phyloP scores from a whole-genome alignment of 1,284 basidiomycete genomes.

The Irpex sp. region DNA sequence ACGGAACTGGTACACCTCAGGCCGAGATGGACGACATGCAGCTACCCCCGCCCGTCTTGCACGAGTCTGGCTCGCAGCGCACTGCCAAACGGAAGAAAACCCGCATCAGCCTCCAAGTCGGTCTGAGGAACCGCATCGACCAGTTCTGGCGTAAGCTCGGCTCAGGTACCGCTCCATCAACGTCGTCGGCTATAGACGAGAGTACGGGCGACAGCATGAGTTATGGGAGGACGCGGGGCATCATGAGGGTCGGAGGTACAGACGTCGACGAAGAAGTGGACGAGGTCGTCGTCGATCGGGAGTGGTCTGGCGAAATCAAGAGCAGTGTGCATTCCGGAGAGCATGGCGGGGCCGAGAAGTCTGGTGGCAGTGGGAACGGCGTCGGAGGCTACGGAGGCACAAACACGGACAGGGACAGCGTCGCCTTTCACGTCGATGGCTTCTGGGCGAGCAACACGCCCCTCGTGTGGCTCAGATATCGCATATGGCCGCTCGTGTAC shows the following conservation, averaged over 20 bases:
- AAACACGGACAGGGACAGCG: constrained; percentile 32
- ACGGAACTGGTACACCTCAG: not conserved
- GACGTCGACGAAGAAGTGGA: constrained; percentile 43
- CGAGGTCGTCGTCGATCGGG: constrained; percentile 69
- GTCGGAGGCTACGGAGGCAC: constrained; percentile 33
- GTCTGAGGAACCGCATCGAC: constrained; percentile 7
- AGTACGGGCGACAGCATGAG: constrained; percentile 34
- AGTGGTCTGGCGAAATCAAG: constrained; percentile 58
- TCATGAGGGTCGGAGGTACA: constrained; percentile 19
- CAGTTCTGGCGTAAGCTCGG: constrained; percentile 30
- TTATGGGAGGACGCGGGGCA: constrained; percentile 24
- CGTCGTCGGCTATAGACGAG: constrained; percentile 34
- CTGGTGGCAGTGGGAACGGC: constrained; percentile 25
- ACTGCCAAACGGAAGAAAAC: constrained; percentile 10
- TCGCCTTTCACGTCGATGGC: constrained; percentile 27
- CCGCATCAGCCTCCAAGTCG: constrained; percentile 6
- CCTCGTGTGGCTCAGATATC: constrained; percentile 32
- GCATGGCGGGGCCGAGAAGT: constrained; percentile 28
- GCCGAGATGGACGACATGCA: not conserved
- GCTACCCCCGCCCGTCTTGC: constrained; percentile 7
- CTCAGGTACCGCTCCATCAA: constrained; percentile 38
- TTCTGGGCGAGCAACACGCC: constrained; percentile 26
- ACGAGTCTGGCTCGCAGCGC: not conserved
- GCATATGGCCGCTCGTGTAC: constrained; percentile 36
- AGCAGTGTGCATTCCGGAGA: constrained; percentile 40